phyloP scores from a whole-genome alignment of 305 asterid genomes.

The Nicotiana rustica region DNA sequence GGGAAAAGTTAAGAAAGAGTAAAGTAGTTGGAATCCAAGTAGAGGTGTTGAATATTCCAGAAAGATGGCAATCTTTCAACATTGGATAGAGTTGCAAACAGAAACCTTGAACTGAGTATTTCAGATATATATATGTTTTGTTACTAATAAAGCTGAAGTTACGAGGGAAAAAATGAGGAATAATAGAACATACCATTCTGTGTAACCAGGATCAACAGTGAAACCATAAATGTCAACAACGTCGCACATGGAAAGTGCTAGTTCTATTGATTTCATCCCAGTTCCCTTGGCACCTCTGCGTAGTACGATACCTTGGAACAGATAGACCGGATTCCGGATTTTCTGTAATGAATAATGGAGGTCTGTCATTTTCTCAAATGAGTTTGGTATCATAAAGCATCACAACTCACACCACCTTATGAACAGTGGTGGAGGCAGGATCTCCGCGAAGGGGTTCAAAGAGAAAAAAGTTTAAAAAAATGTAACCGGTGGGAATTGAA shows the following conservation, averaged over 20 bases:
- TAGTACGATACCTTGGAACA: constrained; percentile 96
- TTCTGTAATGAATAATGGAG: constrained; percentile 53
- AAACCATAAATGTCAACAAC: constrained; percentile 93
- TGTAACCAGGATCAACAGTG: constrained; percentile 99
- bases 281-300: constrained; percentile 99
- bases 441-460: too few relatives aligned
- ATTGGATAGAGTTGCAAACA: constrained; percentile 11
- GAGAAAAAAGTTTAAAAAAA: too few relatives aligned
- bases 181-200: constrained; percentile 76
- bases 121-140: neutral
- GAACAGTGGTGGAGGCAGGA: too few relatives aligned
- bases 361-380: constrained; percentile 11
- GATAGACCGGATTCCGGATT: constrained; percentile 92
- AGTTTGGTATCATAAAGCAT: constrained; percentile 26
- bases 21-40: constrained; percentile 7
- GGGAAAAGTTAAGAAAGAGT: neutral
- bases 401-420: neutral
- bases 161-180: constrained; percentile 26
- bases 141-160: constrained; percentile 12
- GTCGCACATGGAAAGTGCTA: constrained; percentile 99
- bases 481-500: too few relatives aligned
- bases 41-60: constrained; percentile 10
- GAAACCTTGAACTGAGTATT: constrained; percentile 9
- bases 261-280: constrained; percentile 98
- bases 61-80: constrained; percentile 11